phyloP scores from a whole-genome alignment of 1,284 basidiomycete species.

The Cutaneotrichosporon curvatum region DNA sequence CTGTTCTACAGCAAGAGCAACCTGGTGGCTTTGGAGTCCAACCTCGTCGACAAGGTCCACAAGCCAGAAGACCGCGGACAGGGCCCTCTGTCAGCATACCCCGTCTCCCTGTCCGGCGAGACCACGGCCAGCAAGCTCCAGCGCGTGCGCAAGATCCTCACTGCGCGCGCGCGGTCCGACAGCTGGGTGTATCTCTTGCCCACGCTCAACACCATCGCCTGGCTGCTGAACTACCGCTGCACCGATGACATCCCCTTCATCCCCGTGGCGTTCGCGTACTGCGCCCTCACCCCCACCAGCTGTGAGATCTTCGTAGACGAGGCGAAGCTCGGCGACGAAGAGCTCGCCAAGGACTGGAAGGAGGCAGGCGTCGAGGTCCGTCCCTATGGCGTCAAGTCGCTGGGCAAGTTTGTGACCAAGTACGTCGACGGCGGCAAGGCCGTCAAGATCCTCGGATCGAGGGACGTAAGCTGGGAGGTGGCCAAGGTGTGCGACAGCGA shows the following conservation, averaged over 20 bases:
- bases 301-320: slow-evolving; percentile 39
- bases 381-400: slow-evolving; percentile 60
- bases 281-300: slow-evolving; percentile 60
- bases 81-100: slow-evolving; percentile 66
- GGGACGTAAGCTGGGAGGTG: slow-evolving; percentile 40
- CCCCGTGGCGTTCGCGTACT: slow-evolving; percentile 77
- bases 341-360: slow-evolving; percentile 29
- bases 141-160: slow-evolving; percentile 32
- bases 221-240: slow-evolving; percentile 74
- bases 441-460: slow-evolving; percentile 27
- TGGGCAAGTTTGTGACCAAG: slow-evolving; percentile 53
- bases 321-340: slow-evolving; percentile 32
- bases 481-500: slow-evolving; percentile 25
- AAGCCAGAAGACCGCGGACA: slow-evolving; percentile 62
- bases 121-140: slow-evolving; percentile 32
- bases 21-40: slow-evolving; percentile 55
- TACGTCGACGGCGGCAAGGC: slow-evolving; percentile 11
- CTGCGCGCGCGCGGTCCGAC: slow-evolving; percentile 26
- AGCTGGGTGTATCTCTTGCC: slow-evolving; percentile 46
- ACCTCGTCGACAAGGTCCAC: slow-evolving; percentile 79
- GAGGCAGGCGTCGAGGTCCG: slow-evolving; percentile 55
- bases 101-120: slow-evolving; percentile 64
- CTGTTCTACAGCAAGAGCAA: slow-evolving; percentile 55
- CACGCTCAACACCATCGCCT: slow-evolving; percentile 54
- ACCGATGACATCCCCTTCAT: slow-evolving; percentile 69